phyloP scores from a whole-genome alignment of 208 protist species.

The Crithidia sp. region DNA sequence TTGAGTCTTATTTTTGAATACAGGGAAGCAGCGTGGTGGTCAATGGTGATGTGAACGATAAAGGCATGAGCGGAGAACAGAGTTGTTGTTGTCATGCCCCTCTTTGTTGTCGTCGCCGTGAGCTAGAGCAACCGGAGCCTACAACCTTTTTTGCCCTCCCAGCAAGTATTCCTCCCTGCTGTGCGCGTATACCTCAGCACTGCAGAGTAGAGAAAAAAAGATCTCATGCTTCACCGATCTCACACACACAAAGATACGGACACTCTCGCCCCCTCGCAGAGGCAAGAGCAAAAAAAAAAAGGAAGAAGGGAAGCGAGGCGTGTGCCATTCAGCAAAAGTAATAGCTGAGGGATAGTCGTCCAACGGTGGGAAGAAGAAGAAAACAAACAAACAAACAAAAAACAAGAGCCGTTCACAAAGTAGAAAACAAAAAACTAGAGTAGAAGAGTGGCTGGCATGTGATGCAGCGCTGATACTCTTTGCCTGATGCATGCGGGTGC shows the following conservation, averaged over 20 bases:
- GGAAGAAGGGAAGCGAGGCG: background rate
- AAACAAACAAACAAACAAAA: slow-evolving; percentile 4
- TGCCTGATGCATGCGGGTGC: no score
- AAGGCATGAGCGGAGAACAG: no score
- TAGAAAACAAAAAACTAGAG: background rate
- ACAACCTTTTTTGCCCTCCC: no score
- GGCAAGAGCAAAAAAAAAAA: background rate
- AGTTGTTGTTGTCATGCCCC: no score
- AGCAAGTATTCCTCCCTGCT: background rate
- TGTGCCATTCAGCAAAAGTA: background rate
- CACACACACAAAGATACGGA: background rate
- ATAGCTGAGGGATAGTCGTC: background rate
- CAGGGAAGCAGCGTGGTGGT: no score
- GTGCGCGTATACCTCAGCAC: no score
- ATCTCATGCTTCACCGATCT: background rate
- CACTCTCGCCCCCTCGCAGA: background rate
- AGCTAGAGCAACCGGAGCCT: no score
- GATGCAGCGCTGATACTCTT: no score
- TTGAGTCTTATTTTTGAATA: no score
- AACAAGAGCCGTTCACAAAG: background rate
- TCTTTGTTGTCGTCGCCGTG: no score
- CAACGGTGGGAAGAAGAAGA: background rate
- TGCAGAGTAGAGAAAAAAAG: slow-evolving; percentile 1
- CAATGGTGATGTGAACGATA: no score
- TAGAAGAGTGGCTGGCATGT: no score